Conservation (phyloP, 345 rosid genomes). For the Cochlearia excelsa region DNA sequence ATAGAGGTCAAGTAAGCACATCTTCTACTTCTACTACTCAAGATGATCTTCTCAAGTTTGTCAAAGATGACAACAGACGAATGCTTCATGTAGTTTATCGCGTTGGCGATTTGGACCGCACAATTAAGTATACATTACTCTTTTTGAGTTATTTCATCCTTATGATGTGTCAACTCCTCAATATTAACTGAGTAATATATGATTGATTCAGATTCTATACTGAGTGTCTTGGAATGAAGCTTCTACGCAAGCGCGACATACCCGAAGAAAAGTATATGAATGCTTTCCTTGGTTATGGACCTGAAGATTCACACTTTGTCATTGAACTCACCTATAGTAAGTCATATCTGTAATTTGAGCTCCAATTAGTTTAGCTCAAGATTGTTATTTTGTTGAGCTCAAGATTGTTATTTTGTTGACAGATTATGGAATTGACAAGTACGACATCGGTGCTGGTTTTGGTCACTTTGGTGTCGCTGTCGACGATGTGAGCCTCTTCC, state of each 20-base stretch:
- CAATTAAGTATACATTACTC: constrained; percentile 70
- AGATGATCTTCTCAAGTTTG: constrained; percentile 61
- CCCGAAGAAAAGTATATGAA: constrained; percentile 96
- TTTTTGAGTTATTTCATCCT: neutral
- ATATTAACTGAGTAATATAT: constrained; percentile 3
- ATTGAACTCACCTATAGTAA: constrained; percentile 92
- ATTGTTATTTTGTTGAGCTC: constrained; percentile 4
- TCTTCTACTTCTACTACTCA: constrained; percentile 48
- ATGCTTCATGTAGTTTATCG: constrained; percentile 97
- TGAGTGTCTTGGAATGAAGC: constrained; percentile 97
- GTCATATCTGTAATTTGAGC: constrained; percentile 25
- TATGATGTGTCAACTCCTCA: neutral
- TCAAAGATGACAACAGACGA: constrained; percentile 76
- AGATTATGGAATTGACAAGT: constrained; percentile 96
- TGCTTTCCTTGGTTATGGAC: constrained; percentile 98
- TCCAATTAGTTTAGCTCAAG: neutral
- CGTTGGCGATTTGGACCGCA: constrained; percentile 91
- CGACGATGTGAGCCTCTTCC: constrained; percentile 69
- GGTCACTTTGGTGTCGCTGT: constrained; percentile 98
- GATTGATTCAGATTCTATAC: constrained; percentile 70
- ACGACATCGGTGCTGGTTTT: constrained; percentile 83
- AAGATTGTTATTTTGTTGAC: constrained; percentile 11
- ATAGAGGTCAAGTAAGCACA: constrained; percentile 57
- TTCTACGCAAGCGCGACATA: constrained; percentile 90
- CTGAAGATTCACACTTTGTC: constrained; percentile 93